Base-by-base conservation (phyloP, 1,284 basidiomycete species). In the Ganoderma lucidum region DNA sequence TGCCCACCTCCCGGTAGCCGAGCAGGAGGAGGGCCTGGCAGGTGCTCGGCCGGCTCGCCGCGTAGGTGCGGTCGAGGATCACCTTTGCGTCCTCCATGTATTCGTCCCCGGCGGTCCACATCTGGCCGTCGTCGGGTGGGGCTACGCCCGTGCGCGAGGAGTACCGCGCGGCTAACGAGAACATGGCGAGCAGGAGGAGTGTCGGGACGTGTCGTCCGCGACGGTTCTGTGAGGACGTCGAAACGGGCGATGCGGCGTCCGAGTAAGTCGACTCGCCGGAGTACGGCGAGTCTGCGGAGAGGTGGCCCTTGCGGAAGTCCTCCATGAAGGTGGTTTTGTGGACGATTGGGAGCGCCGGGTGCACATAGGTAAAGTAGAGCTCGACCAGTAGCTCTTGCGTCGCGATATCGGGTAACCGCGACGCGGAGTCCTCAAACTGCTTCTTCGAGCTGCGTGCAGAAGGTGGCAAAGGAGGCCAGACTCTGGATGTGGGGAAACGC, bases 41-140 rank as follows among this genome's bases (percentile, higher is more conserved):
- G 0, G 92, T 94, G 30, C 88, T 87, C 10, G 93, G 85, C 17
- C 88, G 81, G 83, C 81, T 90, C 23, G 86, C 86, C 1, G 91
- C 87, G 74, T 93, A 93, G 3, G 87, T 85, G 65, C 82, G 82
- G 78, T 92, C 88, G 15, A 96, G 83, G n/a, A 94, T 81, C 23
- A 81, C 79, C 75, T 93, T 93, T 19, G 94, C 95, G 63, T 85
- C 81, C 68, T 88, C 84, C 44, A 94, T 83, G 78, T 91, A 96
- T 53, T 86, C 82, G 75, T 95, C 93, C 6, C 94, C 95, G 0
- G 93, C 93, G 14, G 85, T 84, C 94, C 94, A 96, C 89, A 95
- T 94, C n/a, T 83, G 81, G 32, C 84, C 84, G 67, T 86, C 84
- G n/a, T 82, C 78, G 5, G 85, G 87, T 23, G 79, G 81, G 48